Base-by-base conservation (phyloP, 306 rosid species). In the Ziziphus jujuba region DNA sequence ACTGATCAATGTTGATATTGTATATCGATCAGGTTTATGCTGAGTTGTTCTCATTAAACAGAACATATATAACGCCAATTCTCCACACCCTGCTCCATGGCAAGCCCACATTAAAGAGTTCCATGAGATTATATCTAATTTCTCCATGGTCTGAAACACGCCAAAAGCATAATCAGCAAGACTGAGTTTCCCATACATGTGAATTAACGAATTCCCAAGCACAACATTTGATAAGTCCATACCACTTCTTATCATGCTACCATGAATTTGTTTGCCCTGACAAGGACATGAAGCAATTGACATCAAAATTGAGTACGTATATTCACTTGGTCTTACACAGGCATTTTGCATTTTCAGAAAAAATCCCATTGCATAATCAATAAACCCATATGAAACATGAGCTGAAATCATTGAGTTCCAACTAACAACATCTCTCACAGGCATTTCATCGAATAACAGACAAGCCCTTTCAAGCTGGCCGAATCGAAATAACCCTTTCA, bases 351-450 rank as follows among this genome's bases (percentile, higher is more conserved):
- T 89, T 52, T 80, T 78, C 62, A 66, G 61, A 67, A 82, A 87
- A 61, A 82, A 4, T 40, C 33, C 71, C 76, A 82, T 65, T 17
- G 92, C 87, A 62, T 67, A 22, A 71, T 78, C 74, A 73, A 19
- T 31, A 75, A 73, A 77, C 33, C 96, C 89, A 60, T 53, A 47
- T 4, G 79, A 81, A 51, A 77, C 66, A 66, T 63, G 77, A 54
- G 89, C 90, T 5, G 87, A 87, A 67, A 92, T 82, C 86, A 85
- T 72, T 9, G 90, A 75, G 71, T 92, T 92, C 98, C 98, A 92
- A 72, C 82, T 71, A 67, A 92, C 91, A 2, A 82, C 91, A 58
- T 92, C 92, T 73, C 87, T 87, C 12, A 58, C 80, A 65, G 89
- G 89, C 87, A 92, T 92, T 92, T 36, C 86, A 61, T 75, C 92